Base-by-base conservation (phyloP, 1,284 basidiomycete species). In the Trichosporon faecale region DNA sequence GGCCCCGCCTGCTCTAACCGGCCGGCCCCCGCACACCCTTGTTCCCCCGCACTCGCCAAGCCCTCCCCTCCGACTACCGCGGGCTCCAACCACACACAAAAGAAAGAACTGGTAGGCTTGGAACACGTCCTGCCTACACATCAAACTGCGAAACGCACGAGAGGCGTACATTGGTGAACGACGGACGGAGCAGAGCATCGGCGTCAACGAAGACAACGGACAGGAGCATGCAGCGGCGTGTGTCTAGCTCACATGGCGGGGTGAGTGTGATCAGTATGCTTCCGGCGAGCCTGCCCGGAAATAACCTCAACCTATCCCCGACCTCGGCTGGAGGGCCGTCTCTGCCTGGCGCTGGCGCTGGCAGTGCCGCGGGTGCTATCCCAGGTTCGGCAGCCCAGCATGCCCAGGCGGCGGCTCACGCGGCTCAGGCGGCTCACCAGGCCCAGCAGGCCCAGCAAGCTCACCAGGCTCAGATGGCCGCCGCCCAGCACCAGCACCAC, bases 401-500 rank as follows among this genome's bases (percentile, higher is more conserved):
- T n/a, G n/a, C n/a, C n/a, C 44, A 46, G 44, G 18, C 18, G 44
- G n/a, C 21, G 14, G 65, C 67, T 16, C 65, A 66, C 31, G 33
- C 49, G 8, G n/a, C n/a, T n/a, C n/a, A n/a, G n/a, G 52, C 31
- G 31, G 66, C 66, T 37, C 27, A 27, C 4, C 67, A 65, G 35
- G 23, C 29, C 21, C 63, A 65, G 2, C 60, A 60, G 12, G 61
- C 33, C 23, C 64, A 65, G 64, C 35, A 40, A 37, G 64, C 67
- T 31, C 57, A 31, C 18, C 57, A 29, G 27, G 55, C 55, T 12
- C 55, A 60, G 55, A 21, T 61, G 29, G 57, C 57, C 2, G 57
- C 60, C 18, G 37, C 67, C 37, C 67, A 35, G 40, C 57, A 63
- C 25, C 66, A 64, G 46, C 61, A 25, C 18, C 49, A 12, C 44